These are phyloP conservation scores for Blastocystis sp. DNA, from an alignment of 352 stramenopile genomes.

Conservation along the genomic window DNA sequence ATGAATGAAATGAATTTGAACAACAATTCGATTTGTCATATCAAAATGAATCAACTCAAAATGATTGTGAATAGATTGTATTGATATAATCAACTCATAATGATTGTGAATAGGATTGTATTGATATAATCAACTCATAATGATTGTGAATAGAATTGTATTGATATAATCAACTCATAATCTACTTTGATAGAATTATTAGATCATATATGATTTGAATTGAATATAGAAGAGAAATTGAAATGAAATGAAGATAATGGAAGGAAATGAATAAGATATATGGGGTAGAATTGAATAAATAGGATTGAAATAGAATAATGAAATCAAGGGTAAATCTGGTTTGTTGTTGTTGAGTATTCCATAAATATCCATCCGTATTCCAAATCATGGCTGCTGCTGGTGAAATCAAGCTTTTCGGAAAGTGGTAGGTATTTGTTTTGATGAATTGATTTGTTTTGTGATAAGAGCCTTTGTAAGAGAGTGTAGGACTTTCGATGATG, in stretches of 20 bases:
- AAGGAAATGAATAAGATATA: background rate
- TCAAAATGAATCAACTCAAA: no score
- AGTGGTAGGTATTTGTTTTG: conserved; percentile 73
- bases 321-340: background rate
- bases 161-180: no score
- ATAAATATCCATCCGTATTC: conserved; percentile 58
- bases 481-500: conserved; percentile 90
- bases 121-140: no score
- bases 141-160: background rate
- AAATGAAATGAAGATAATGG: background rate
- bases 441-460: background rate
- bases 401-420: conserved; percentile 88
- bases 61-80: no score
- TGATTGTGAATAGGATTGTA: no score
- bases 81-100: no score
- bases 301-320: background rate
- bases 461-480: conserved; percentile 21
- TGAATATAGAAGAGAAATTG: background rate
- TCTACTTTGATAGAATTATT: no score
- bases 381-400: conserved; percentile 67
- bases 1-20: background rate
- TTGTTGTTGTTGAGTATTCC: background rate
- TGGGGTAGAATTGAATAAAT: background rate
- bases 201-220: background rate
- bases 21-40: background rate